A percentile compares a stretch with the other conserved stretches of the same genome.
phyloP scores from a whole-genome alignment of 108 stramenopile genomes.

The Cylindrotheca fusiformis region DNA sequence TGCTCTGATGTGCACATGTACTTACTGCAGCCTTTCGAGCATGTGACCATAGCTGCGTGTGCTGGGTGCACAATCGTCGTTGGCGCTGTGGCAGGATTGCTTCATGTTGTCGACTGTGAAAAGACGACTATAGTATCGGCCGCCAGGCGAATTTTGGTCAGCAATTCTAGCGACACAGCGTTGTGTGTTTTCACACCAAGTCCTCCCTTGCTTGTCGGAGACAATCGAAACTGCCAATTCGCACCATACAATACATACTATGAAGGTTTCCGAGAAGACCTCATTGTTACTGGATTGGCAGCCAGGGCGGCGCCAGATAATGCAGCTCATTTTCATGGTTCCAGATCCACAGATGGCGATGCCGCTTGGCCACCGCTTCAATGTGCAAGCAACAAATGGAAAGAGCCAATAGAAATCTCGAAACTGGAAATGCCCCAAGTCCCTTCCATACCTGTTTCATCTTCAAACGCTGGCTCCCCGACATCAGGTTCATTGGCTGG shows the following conservation, averaged over 20 bases:
- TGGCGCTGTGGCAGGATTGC: conserved; percentile 90
- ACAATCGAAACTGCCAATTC: conserved; percentile 86
- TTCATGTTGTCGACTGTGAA: conserved; percentile 86
- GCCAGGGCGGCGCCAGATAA: conserved; percentile 50
- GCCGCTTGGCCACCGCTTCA: conserved; percentile 67
- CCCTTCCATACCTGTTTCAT: conserved; percentile 21
- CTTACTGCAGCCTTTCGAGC: conserved; percentile 86
- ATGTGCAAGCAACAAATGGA: conserved; percentile 92
- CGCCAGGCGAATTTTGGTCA: conserved; percentile 64
- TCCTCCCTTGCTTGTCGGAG: conserved; percentile 83
- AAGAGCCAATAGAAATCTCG: conserved; percentile 71
- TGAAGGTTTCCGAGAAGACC: conserved; percentile 80
- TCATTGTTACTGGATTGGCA: conserved; percentile 83
- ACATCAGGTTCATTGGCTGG: conserved; percentile 32
- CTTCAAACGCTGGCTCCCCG: conserved; percentile 22
- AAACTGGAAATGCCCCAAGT: conserved; percentile 76
- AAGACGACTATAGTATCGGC: conserved; percentile 78
- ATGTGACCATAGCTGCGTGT: conserved; percentile 84
- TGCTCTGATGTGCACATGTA: conserved; percentile 91
- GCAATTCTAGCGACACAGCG: conserved; percentile 75
- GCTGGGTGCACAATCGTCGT: conserved; percentile 94
- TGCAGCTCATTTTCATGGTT: conserved; percentile 32
- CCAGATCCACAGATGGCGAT: conserved; percentile 24
- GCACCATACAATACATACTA: conserved; percentile 90
- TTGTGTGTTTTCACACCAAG: conserved; percentile 75